These are phyloP conservation scores for Pleurotus cornucopiae DNA, from an alignment of 768 basidiomycete genomes.

Conservation along the genomic window DNA sequence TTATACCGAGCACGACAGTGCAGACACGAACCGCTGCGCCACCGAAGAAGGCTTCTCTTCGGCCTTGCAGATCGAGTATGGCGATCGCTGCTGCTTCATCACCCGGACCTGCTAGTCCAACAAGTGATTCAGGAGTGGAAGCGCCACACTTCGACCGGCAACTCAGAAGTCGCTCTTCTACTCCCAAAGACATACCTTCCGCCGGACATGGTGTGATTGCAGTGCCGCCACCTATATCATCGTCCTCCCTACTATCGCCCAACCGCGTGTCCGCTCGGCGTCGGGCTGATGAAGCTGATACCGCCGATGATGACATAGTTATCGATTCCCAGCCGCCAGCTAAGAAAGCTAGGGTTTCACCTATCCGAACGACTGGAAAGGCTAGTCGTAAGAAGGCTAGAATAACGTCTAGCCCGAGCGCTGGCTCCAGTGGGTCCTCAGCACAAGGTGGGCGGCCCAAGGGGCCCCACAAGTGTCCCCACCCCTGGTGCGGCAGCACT, in stretches of 20 bases:
- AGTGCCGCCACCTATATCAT: not conserved
- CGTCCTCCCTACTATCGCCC: not conserved
- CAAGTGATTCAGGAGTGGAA: constrained; percentile 2
- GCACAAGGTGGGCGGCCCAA: not conserved
- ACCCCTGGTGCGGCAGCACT: constrained; percentile 5
- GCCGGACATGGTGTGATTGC: not conserved
- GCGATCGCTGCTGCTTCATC: not conserved
- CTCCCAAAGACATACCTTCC: not conserved
- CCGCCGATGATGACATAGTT: not conserved
- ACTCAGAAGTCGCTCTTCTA: not conserved
- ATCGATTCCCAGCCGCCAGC: not conserved
- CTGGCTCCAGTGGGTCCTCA: constrained; percentile 2
- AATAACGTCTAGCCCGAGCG: not conserved
- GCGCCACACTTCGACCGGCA: not conserved
- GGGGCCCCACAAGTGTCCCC: not conserved
- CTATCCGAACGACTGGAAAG: not conserved
- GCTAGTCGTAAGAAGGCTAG: not conserved
- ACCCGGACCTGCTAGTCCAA: not conserved
- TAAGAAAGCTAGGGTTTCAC: not conserved
- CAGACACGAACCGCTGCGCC: not conserved
- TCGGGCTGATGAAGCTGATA: not conserved
- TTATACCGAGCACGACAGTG: not conserved
- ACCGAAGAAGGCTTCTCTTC: not conserved
- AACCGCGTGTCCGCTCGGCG: not conserved
- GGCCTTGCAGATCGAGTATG: constrained; percentile 1